These are phyloP conservation scores for Triticum monococcum DNA, from an alignment of 176 grass and related monocot species.

Conservation along the genomic window DNA sequence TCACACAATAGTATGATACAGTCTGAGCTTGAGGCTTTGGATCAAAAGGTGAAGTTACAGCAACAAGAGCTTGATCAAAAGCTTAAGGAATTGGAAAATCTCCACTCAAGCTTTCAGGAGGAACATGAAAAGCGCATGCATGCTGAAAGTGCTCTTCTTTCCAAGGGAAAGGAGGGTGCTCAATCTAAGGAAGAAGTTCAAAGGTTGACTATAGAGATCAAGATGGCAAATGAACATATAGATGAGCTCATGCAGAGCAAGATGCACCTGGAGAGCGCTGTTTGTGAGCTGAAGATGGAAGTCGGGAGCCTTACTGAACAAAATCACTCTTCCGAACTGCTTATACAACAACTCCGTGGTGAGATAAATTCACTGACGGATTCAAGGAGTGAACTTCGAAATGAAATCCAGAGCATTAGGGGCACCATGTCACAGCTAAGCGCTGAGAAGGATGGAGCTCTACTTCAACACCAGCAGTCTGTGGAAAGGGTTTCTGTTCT, in stretches of 20 bases:
- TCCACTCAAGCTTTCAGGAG: conserved; percentile 51
- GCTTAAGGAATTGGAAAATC: conserved; percentile 52
- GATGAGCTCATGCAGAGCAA: conserved; percentile 52
- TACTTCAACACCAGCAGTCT: conserved; percentile 39
- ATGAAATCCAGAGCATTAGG: conserved; percentile 60
- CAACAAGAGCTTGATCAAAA: conserved; percentile 71
- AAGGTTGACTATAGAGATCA: conserved; percentile 51
- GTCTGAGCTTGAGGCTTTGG: conserved; percentile 56
- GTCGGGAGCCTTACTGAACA: conserved; percentile 51
- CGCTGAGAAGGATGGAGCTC: conserved; percentile 36
- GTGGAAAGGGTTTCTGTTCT: conserved; percentile 26
- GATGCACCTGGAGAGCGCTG: conserved; percentile 45
- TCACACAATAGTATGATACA: conserved; percentile 52
- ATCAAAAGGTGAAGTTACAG: conserved; percentile 56
- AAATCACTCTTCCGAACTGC: conserved; percentile 50
- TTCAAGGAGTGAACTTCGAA: conserved; percentile 59
- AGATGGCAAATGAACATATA: conserved; percentile 45
- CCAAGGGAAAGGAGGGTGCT: conserved; percentile 36
- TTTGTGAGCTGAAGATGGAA: conserved; percentile 70
- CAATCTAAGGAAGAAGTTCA: conserved; percentile 54
- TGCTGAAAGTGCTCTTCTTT: conserved; percentile 58
- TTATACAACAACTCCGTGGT: conserved; percentile 51
- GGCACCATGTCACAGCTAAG: conserved; percentile 37
- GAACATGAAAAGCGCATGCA: conserved; percentile 47
- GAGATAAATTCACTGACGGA: conserved; percentile 46